Conservation (phyloP, 371 early-diverging fungal genomes). For the Haplosporangium sp. region DNA sequence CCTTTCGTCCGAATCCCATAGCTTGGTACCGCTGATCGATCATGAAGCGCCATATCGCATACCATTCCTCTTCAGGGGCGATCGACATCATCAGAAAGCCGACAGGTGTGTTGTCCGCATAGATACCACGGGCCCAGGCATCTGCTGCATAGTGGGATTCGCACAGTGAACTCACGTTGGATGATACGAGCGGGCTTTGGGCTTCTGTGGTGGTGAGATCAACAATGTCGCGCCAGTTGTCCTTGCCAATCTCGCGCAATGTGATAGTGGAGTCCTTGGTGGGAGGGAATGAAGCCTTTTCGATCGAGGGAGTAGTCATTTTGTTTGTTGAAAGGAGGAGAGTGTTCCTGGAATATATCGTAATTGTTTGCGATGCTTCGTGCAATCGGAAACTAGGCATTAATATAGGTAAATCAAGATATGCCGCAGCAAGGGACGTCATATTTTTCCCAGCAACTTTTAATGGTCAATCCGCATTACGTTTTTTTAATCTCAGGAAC, state of each 20-base stretch:
- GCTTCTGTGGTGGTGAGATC: conserved; percentile 6
- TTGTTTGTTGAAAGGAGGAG: neutral
- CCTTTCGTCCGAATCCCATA: conserved; percentile 16
- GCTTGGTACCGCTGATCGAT: conserved; percentile 20
- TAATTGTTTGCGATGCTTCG: too few relatives aligned
- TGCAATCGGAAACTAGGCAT: too few relatives aligned
- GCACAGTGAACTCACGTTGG: conserved; percentile 15
- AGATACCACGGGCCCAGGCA: conserved; percentile 24
- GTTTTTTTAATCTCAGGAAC: too few relatives aligned
- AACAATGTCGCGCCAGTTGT: conserved; percentile 18
- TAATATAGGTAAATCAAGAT: too few relatives aligned
- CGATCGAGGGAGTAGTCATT: neutral
- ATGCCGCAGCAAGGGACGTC: too few relatives aligned
- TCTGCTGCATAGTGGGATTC: conserved; percentile 25
- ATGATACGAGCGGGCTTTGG: neutral
- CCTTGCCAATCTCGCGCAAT: conserved; percentile 16
- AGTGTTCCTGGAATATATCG: too few relatives aligned
- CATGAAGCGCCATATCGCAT: conserved; percentile 28
- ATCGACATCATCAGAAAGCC: conserved; percentile 28
- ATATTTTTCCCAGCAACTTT: too few relatives aligned
- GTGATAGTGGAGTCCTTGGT: conserved; percentile 13
- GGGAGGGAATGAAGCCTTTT: neutral
- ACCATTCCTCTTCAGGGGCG: conserved; percentile 14
- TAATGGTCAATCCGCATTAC: too few relatives aligned
- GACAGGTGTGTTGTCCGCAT: conserved; percentile 27